Base-by-base conservation (phyloP, 768 basidiomycete species). In the Mrakia frigida region DNA sequence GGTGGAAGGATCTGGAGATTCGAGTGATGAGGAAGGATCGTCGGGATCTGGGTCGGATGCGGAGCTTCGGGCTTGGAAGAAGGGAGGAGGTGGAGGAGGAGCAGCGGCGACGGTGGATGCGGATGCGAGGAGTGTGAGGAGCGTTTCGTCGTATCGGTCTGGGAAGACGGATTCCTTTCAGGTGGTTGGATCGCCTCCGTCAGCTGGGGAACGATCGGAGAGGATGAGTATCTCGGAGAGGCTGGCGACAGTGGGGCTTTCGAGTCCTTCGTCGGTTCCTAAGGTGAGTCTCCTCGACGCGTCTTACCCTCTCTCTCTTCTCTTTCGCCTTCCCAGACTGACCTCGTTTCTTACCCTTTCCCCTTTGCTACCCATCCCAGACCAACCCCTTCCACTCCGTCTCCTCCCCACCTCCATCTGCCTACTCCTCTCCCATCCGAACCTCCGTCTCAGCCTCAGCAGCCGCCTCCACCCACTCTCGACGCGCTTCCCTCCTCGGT, bases 221-320 rank as follows among this genome's bases (percentile, higher is more conserved):
- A 84, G 93, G 74, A 90, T 89, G 83, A 94, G 89, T 79, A 83
- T 98, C 60, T 88, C 91, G 25, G 94, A 94, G 84, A 86, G 94
- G 52, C 83, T 98, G 80, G 91, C 93, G 10, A 88, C 92, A 10
- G 50, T 74, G 2, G 67, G 70, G 31, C 39, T 50, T 1, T 89
- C 85, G 76, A 85, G 87, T 70, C 73, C 28, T 25, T 41, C 25
- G 56, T 31, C 56, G 37, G 31, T 50, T 21, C 63, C 25, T 3
- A 43, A 18, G 31, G 73, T 65, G n/a, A 39, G 39, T 74, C 50
- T 71, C 87, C 59, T 83, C 86, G 60, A 83, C 82, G 74, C 43
- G n/a, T 69, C n/a, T 82, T 82, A 59, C 63, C 68, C 21, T 67
- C n/a, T 72, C 75, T 25, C 53, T 46, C 33, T 35, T 31, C 69